Conservation (phyloP, 768 basidiomycete species). For the Boletus tomentosulus region DNA sequence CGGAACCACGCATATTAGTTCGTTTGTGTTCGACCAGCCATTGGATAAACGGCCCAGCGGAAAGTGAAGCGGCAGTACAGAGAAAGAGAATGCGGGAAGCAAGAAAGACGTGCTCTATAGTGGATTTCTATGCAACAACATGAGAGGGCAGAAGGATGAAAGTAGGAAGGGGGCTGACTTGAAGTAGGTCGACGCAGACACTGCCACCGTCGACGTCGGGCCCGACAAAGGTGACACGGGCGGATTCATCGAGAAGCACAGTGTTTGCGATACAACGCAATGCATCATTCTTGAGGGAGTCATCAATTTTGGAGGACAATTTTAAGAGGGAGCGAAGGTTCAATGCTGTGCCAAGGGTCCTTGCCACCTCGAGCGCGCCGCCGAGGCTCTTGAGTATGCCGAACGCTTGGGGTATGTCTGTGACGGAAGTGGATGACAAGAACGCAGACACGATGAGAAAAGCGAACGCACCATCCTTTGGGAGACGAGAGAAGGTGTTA, state of each 20-base stretch:
- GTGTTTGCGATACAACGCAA: constrained; percentile 78
- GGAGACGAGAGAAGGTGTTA: constrained; percentile 46
- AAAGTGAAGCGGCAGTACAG: constrained; percentile 50
- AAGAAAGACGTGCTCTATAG: constrained; percentile 66
- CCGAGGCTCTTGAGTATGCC: constrained; percentile 72
- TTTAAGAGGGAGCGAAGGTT: constrained; percentile 57
- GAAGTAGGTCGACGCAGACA: constrained; percentile 50
- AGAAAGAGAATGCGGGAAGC: constrained; percentile 75
- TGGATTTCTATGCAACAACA: constrained; percentile 48
- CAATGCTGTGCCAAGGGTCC: constrained; percentile 47
- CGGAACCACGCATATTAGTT: constrained; percentile 35
- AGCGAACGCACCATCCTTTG: constrained; percentile 47
- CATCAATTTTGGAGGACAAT: constrained; percentile 49
- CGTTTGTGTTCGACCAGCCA: constrained; percentile 65
- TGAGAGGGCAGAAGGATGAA: constrained; percentile 4
- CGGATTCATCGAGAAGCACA: constrained; percentile 61
- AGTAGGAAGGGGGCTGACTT: constrained; percentile 39
- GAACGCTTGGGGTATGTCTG: constrained; percentile 68
- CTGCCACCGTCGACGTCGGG: constrained; percentile 63
- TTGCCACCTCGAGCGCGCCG: constrained; percentile 64
- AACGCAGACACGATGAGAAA: constrained; percentile 1
- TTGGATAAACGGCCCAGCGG: constrained; percentile 45
- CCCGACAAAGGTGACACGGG: constrained; percentile 53
- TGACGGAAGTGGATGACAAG: background rate
- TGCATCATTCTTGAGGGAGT: constrained; percentile 61